Conservation (phyloP, 768 basidiomycete species). For the Serendipita sp. region DNA sequence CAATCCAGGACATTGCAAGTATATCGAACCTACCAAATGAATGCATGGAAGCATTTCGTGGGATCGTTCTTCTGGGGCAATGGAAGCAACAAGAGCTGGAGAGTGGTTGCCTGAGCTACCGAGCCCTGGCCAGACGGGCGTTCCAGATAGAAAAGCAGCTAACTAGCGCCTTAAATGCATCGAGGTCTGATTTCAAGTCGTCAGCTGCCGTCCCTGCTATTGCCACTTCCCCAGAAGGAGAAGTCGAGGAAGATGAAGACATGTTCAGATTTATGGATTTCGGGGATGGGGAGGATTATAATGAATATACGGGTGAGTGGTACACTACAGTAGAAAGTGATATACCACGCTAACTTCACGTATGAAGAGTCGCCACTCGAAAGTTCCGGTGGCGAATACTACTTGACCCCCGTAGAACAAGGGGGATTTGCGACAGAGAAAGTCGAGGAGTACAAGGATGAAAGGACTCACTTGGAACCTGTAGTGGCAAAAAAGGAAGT, state of each 20-base stretch:
- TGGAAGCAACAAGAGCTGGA: conserved; percentile 1
- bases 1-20: not conserved
- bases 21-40: not conserved
- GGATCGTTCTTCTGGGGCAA: not conserved
- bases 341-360: too few relatives aligned
- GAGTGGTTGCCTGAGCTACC: not conserved
- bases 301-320: too few relatives aligned
- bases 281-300: not conserved
- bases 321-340: too few relatives aligned
- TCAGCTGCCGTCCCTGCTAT: not conserved
- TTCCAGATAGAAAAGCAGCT: not conserved
- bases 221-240: not conserved
- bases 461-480: too few relatives aligned
- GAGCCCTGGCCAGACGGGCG: not conserved
- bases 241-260: not conserved
- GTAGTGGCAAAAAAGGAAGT: not conserved
- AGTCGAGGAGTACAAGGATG: too few relatives aligned
- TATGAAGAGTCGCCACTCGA: too few relatives aligned
- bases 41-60: not conserved
- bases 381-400: too few relatives aligned
- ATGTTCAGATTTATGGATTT: not conserved
- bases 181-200: too few relatives aligned
- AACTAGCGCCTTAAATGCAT: too few relatives aligned
- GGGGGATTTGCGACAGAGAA: too few relatives aligned
- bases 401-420: too few relatives aligned